Evolutionary conservation across 2,329 filamentous ascomycete genomes (phyloP).

Genomic region (Epichloe typhina): DNA sequence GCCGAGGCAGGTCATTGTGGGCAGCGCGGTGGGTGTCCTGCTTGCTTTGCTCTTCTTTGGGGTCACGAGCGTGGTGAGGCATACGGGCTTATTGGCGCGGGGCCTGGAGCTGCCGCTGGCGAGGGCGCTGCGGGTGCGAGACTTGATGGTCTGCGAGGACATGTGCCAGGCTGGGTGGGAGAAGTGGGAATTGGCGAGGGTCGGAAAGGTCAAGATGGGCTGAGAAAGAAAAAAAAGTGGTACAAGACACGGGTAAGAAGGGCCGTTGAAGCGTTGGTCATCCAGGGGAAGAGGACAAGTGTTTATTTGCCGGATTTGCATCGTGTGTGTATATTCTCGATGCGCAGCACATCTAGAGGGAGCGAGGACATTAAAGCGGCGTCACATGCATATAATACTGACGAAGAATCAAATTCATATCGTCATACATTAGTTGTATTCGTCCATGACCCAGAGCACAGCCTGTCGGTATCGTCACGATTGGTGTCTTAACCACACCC

Average conservation of each 20-base stretch:
- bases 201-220: conserved; percentile 13
- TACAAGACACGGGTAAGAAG: not conserved
- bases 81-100: conserved; percentile 59
- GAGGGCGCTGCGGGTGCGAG: conserved; percentile 58
- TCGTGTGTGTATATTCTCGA: no score
- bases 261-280: no score
- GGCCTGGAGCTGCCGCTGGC: conserved; percentile 51
- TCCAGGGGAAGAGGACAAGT: no score
- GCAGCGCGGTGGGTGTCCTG: conserved; percentile 53
- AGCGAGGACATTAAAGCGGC: no score
- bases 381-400: not conserved
- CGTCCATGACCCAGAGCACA: no score
- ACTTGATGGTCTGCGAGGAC: conserved; percentile 80
- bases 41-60: conserved; percentile 71
- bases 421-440: no score
- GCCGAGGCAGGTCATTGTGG: conserved; percentile 71
- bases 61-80: conserved; percentile 52
- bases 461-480: no score
- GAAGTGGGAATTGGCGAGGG: conserved; percentile 57
- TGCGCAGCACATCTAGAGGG: no score
- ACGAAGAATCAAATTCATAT: not conserved
- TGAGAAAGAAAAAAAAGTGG: not conserved
- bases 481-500: no score
- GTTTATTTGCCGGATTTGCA: no score
- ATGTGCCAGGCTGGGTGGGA: conserved; percentile 87